Percentiles rank a stretch among this genome's conserved stretches.
These are phyloP conservation scores for Fusarium sublunatum DNA, from an alignment of 2,329 filamentous ascomycete genomes.

Conservation along the genomic window DNA sequence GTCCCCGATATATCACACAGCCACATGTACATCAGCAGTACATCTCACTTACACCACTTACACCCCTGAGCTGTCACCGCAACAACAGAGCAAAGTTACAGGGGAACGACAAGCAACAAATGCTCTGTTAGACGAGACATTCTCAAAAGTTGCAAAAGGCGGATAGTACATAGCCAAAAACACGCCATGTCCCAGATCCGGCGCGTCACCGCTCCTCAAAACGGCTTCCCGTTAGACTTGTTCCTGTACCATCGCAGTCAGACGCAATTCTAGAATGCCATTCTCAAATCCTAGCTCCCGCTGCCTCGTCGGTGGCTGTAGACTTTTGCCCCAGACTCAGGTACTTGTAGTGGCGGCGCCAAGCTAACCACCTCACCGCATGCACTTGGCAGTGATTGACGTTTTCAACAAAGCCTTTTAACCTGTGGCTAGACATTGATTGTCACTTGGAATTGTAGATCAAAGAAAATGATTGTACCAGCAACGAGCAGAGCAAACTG, in stretches of 20 bases:
- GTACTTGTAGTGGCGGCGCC: constrained; percentile 17
- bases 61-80: constrained; percentile 27
- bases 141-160: background rate
- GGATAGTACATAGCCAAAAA: background rate
- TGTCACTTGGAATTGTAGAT: background rate
- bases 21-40: constrained; percentile 19
- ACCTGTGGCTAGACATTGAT: background rate
- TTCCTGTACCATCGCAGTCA: background rate
- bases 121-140: background rate
- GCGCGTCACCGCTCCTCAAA: background rate
- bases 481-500: background rate
- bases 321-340: constrained; percentile 30
- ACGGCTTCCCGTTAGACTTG: background rate
- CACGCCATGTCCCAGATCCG: constrained; percentile 8
- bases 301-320: constrained; percentile 21
- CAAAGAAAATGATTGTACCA: constrained; percentile 6
- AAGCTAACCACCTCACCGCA: constrained; percentile 34
- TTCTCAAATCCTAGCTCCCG: background rate
- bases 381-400: background rate
- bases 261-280: constrained; percentile 13
- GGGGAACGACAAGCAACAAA: constrained; percentile 7
- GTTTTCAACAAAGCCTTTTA: constrained; percentile 7
- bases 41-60: constrained; percentile 27
- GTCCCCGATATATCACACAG: background rate
- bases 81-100: constrained; percentile 28